These are phyloP conservation scores for Polyrhizophydium stewartii DNA, from an alignment of 371 early-diverging fungal species.

Conservation along the genomic window DNA sequence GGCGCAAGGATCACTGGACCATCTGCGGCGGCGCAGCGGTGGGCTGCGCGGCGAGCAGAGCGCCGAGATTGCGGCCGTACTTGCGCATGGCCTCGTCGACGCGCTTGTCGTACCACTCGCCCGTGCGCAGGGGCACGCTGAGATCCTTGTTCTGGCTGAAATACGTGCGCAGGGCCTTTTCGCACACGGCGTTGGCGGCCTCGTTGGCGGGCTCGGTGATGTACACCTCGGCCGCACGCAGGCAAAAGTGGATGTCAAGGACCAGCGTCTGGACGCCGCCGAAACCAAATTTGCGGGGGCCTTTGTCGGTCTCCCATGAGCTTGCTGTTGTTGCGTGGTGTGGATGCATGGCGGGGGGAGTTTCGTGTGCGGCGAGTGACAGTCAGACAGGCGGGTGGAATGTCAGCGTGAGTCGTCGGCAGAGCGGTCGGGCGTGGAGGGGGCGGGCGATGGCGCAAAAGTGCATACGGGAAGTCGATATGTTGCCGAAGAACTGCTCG, in stretches of 20 bases:
- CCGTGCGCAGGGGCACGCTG: slow-evolving; percentile 35
- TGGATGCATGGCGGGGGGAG: too few species aligned
- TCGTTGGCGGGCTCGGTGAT: slow-evolving; percentile 50
- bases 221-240: slow-evolving; percentile 46
- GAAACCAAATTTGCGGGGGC: slow-evolving; percentile 45
- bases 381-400: too few species aligned
- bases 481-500: background rate
- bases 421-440: too few species aligned
- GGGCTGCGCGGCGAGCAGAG: too few species aligned
- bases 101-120: slow-evolving; percentile 55
- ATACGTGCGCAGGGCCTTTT: slow-evolving; percentile 52
- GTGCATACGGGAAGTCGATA: background rate
- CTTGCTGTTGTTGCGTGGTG: too few species aligned
- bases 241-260: slow-evolving; percentile 63
- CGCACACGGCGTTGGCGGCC: slow-evolving; percentile 58
- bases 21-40: too few species aligned
- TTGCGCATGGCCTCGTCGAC: slow-evolving; percentile 40
- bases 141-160: slow-evolving; percentile 36
- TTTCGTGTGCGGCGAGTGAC: background rate
- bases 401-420: too few species aligned
- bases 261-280: slow-evolving; percentile 64
- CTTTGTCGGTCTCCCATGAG: slow-evolving; percentile 27
- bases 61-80: slow-evolving; percentile 1
- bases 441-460: background rate
- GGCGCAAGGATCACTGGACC: too few species aligned